Conservation (phyloP, 1,284 basidiomycete species). For the Boletellus sp. region DNA sequence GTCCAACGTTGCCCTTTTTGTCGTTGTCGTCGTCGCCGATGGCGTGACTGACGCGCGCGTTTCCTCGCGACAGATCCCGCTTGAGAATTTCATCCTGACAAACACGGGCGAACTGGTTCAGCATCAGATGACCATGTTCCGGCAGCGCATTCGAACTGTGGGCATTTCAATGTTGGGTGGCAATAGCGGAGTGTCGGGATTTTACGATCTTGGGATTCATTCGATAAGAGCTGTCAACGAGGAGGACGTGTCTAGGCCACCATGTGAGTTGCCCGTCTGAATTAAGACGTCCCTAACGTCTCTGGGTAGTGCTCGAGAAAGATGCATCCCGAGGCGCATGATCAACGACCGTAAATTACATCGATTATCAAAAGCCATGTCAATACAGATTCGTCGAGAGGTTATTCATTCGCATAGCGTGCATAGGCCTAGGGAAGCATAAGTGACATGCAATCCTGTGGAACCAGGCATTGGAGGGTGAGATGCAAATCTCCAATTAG, state of each 20-base stretch:
- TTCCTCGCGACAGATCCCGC: slow-evolving; percentile 58
- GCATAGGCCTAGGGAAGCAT: slow-evolving; percentile 6
- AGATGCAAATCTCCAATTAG: slow-evolving; percentile 4
- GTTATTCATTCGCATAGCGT: slow-evolving; percentile 2
- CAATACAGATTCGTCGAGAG: slow-evolving; percentile 1
- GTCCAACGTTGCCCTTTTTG: slow-evolving; percentile 25
- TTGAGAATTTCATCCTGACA: slow-evolving; percentile 78
- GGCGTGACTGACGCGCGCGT: slow-evolving; percentile 4
- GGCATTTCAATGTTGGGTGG: slow-evolving; percentile 83
- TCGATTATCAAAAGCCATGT: background rate
- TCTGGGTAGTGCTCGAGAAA: slow-evolving; percentile 28
- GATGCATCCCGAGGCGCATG: slow-evolving; percentile 32
- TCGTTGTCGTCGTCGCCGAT: no score
- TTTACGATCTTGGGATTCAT: slow-evolving; percentile 76
- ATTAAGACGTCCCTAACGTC: background rate
- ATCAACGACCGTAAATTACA: background rate
- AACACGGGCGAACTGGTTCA: slow-evolving; percentile 76
- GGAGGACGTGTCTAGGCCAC: slow-evolving; percentile 44
- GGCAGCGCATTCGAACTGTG: slow-evolving; percentile 72
- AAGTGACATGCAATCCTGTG: slow-evolving; percentile 15
- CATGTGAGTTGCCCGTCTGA: slow-evolving; percentile 32
- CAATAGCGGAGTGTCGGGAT: slow-evolving; percentile 64
- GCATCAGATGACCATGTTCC: slow-evolving; percentile 70
- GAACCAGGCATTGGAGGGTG: slow-evolving; percentile 5
- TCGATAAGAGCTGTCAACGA: slow-evolving; percentile 62